phyloP scores from a whole-genome alignment of 208 protist genomes.

The Tritrichomonas musculus region DNA sequence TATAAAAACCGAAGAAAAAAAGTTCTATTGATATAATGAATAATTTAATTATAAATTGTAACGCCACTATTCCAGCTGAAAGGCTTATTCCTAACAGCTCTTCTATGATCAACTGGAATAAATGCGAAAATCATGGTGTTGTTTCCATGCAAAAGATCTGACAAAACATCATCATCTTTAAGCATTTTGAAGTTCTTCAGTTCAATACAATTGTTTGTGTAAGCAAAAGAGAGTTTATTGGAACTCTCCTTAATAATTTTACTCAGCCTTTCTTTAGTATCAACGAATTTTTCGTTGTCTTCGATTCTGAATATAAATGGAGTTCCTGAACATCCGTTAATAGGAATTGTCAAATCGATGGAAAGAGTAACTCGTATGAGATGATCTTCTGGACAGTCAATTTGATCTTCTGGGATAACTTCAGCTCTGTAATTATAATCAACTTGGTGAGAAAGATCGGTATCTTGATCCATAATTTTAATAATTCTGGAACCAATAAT shows the following conservation, averaged over 20 bases:
- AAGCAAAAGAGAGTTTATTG: too few species aligned
- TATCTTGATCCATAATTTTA: not conserved
- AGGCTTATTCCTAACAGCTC: too few species aligned
- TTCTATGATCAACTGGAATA: not conserved
- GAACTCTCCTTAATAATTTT: not conserved
- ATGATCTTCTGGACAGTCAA: not conserved
- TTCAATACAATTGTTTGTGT: too few species aligned
- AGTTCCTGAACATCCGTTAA: too few species aligned
- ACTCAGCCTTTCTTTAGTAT: not conserved
- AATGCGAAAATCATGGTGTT: not conserved
- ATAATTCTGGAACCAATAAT: not conserved
- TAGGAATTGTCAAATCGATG: not conserved
- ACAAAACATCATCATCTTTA: not conserved
- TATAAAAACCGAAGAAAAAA: too few species aligned
- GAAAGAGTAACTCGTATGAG: not conserved
- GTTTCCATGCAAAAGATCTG: not conserved
- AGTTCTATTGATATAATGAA: too few species aligned
- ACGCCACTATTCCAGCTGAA: too few species aligned
- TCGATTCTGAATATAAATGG: not conserved
- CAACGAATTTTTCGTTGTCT: not conserved
- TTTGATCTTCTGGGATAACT: constrained; percentile 17
- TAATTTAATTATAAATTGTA: too few species aligned
- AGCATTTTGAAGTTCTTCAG: not conserved
- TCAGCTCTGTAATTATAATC: not conserved
- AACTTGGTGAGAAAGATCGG: not conserved